Evolutionary conservation across 768 basidiomycete species (phyloP), one percentile per base, ranked within the genome.

Genomic region (Cytidiella melzeri): DNA sequence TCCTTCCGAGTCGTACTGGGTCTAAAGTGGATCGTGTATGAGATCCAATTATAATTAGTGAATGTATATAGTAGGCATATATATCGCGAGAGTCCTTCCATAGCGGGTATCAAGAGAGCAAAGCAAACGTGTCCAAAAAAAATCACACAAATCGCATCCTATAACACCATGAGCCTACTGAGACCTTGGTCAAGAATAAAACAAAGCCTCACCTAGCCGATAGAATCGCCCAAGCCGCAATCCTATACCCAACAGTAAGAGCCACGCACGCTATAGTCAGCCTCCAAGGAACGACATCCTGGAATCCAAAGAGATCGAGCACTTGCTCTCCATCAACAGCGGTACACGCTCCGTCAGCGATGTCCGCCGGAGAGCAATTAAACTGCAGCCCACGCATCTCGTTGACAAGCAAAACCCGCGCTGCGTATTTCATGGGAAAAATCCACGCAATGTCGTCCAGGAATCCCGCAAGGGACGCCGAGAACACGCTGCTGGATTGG

Each of bases 361-460:
- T 46, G 39, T 28, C 47, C 15, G 43, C 44, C 15, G 53, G 38
- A 11, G 50, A 27, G 37, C 53, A 55, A 30, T 50, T 36, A 37
- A 55, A 55, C 27, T 10, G 7, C 28, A 47, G 28, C n/a, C 49
- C 53, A 1, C 18, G 4, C 28, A 55, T 46, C 49, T 50, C 49
- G 45, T 55, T 50, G 26, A 50, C 46, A 6, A 50, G 26, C 42
- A 45, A 10, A 21, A 46, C 21, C 6, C 43, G 42, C 2, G 53
- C 53, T 18, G 50, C 48, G 39, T 55, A 55, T 30, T 55, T 55
- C 48, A 50, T 47, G 1, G 53, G 53, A 20, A 46, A 55, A 6
- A 47, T 43, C 48, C 50, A 55, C 28, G 48, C 50, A 18, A 55
- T 43, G 23, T 43, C 53, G 18, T 41, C 26, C 18, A 55, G 38